Conservation (phyloP, 1,284 basidiomycete species). For the Apiotrichum gracile region DNA sequence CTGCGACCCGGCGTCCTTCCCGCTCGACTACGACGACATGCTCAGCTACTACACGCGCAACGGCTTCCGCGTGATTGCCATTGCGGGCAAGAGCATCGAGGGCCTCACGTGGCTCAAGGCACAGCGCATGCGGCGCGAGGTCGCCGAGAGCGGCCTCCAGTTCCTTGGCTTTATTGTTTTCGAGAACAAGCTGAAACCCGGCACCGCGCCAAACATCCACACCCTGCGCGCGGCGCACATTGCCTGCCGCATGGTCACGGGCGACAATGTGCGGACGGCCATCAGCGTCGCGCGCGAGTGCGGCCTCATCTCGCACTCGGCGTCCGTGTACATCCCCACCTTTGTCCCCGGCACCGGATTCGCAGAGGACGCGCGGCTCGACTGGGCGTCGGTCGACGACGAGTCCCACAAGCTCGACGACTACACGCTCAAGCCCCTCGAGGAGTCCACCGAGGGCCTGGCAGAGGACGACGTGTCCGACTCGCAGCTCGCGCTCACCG, state of each 20-base stretch:
- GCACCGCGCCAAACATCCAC: constrained; percentile 85
- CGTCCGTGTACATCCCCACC: constrained; percentile 82
- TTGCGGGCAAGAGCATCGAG: constrained; percentile 93
- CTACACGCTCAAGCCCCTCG: constrained; percentile 74
- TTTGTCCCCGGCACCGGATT: constrained; percentile 76
- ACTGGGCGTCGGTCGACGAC: constrained; percentile 93
- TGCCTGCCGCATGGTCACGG: constrained; percentile 95
- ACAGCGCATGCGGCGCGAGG: constrained; percentile 91
- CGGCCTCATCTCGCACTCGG: constrained; percentile 77
- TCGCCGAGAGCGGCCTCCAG: constrained; percentile 82
- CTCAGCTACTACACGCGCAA: constrained; percentile 95
- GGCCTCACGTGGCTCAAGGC: constrained; percentile 95
- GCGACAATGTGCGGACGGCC: constrained; percentile 94
- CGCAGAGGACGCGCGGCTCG: constrained; percentile 61
- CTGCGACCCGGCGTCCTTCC: constrained; percentile 82
- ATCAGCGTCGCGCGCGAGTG: constrained; percentile 97
- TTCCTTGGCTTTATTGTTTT: constrained; percentile 97
- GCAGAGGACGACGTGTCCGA: constrained; percentile 69
- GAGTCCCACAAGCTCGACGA: constrained; percentile 75
- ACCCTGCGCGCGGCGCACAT: constrained; percentile 83
- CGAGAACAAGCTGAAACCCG: constrained; percentile 96
- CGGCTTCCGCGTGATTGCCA: constrained; percentile 96
- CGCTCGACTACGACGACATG: constrained; percentile 92
- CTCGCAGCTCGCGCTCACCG: constrained; percentile 86
- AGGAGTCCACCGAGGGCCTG: constrained; percentile 53